Conservation (phyloP, 192 early-diverging fungal genomes). For the Cetraspora pellucida region DNA sequence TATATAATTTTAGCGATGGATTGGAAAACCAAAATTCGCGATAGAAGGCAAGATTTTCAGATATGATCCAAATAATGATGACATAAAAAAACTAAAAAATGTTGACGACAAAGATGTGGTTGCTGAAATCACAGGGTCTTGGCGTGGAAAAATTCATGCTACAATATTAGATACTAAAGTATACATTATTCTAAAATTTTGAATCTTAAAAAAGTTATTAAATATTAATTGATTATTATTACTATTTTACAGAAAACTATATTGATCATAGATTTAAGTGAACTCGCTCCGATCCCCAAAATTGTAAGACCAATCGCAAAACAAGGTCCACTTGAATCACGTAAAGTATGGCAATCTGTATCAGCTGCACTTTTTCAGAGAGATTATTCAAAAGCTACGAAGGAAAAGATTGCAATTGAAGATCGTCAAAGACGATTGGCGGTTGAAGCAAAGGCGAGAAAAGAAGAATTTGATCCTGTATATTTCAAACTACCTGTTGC, state of each 20-base stretch:
- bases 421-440: constrained; percentile 62
- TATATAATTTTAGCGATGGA: constrained; percentile 53
- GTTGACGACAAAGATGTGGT: constrained; percentile 58
- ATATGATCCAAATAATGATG: constrained; percentile 54
- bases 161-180: constrained; percentile 30
- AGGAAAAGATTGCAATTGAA: constrained; percentile 68
- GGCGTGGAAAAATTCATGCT: constrained; percentile 62
- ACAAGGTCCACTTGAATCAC: constrained; percentile 66
- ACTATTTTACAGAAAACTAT: constrained; percentile 26
- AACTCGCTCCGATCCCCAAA: constrained; percentile 52
- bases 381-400: constrained; percentile 62
- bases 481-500: constrained; percentile 61
- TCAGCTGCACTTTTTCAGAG: constrained; percentile 58
- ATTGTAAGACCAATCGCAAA: constrained; percentile 56
- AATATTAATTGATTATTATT: constrained; percentile 29
- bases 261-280: constrained; percentile 60
- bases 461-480: constrained; percentile 54
- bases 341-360: constrained; percentile 64
- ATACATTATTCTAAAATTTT: background rate
- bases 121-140: constrained; percentile 63
- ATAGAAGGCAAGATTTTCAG: constrained; percentile 68
- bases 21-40: constrained; percentile 68
- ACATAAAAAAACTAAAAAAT: constrained; percentile 52
- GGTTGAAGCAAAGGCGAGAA: constrained; percentile 49
- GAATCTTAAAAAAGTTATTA: background rate